Evolutionary conservation across 2,329 filamentous ascomycete genomes (phyloP).

Genomic region (Stachybotrys elegans): DNA sequence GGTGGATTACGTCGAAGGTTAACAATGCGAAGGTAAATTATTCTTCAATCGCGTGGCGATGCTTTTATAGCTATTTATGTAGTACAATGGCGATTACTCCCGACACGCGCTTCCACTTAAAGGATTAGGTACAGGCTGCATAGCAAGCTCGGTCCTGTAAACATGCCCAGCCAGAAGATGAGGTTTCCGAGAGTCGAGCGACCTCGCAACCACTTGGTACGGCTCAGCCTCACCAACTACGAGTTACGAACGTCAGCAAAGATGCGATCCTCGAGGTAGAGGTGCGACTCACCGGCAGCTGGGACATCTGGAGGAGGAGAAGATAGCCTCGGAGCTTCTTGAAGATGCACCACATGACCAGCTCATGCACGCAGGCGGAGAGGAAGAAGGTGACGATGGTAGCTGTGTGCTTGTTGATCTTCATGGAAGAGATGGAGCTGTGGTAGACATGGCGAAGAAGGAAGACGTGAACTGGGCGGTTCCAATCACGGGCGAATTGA

Average conservation of each 20-base stretch:
- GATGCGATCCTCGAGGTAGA: not conserved
- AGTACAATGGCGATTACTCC: too few species aligned
- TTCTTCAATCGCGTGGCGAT: too few species aligned
- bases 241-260: not conserved
- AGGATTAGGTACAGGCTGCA: too few species aligned
- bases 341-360: constrained; percentile 78
- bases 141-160: constrained; percentile 66
- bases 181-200: constrained; percentile 63
- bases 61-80: too few species aligned
- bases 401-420: constrained; percentile 63
- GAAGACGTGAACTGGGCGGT: constrained; percentile 71
- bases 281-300: constrained; percentile 51
- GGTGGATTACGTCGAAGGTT: too few species aligned
- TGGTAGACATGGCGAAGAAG: constrained; percentile 76
- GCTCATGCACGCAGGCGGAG: constrained; percentile 65
- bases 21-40: too few species aligned
- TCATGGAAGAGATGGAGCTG: constrained; percentile 67
- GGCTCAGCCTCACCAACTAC: constrained; percentile 58
- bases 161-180: constrained; percentile 75
- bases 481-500: constrained; percentile 78
- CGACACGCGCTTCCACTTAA: too few species aligned
- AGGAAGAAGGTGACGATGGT: constrained; percentile 73
- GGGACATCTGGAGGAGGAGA: constrained; percentile 67
- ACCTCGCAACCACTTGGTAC: constrained; percentile 60
- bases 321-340: constrained; percentile 72